phyloP scores from a whole-genome alignment of 1,284 basidiomycete genomes.

The Xerocomus tenax region DNA sequence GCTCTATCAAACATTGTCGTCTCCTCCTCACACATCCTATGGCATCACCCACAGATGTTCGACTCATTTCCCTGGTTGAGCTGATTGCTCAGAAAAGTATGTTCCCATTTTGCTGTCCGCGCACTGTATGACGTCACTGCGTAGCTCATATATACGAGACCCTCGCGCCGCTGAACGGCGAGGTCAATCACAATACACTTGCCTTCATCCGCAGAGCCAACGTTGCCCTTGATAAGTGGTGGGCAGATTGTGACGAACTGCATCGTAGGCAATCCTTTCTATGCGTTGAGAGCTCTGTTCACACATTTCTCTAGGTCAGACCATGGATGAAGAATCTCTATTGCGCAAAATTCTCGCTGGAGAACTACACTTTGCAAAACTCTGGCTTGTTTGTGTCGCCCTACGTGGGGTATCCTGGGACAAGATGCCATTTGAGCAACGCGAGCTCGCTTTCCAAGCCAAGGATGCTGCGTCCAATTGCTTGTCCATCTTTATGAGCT shows the following conservation, averaged over 20 bases:
- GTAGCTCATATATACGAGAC: constrained; percentile 86
- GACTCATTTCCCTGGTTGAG: constrained; percentile 80
- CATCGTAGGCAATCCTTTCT: constrained; percentile 47
- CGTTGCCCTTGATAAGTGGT: constrained; percentile 82
- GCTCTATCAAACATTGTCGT: constrained; percentile 76
- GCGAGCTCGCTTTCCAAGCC: constrained; percentile 87
- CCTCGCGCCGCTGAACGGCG: constrained; percentile 75
- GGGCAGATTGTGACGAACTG: constrained; percentile 74
- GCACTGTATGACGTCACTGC: constrained; percentile 7
- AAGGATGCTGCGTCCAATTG: constrained; percentile 85
- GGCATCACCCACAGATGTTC: constrained; percentile 80
- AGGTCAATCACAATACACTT: constrained; percentile 76
- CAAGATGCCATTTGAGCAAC: constrained; percentile 88
- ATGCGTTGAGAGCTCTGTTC: constrained; percentile 1
- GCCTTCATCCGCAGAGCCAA: constrained; percentile 81
- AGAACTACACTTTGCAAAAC: constrained; percentile 83
- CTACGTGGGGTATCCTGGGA: constrained; percentile 87
- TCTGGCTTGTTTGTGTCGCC: constrained; percentile 90
- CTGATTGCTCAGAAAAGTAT: constrained; percentile 84
- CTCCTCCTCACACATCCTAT: constrained; percentile 75
- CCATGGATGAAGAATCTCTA: constrained; percentile 76
- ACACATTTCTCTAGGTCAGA: constrained; percentile 43
- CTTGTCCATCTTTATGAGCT: constrained; percentile 70
- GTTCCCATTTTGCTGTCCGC: constrained; percentile 17
- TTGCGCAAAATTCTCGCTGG: constrained; percentile 79